These are phyloP conservation scores for Clonostachys solani DNA, from an alignment of 2,329 filamentous ascomycete genomes.

Conservation along the genomic window DNA sequence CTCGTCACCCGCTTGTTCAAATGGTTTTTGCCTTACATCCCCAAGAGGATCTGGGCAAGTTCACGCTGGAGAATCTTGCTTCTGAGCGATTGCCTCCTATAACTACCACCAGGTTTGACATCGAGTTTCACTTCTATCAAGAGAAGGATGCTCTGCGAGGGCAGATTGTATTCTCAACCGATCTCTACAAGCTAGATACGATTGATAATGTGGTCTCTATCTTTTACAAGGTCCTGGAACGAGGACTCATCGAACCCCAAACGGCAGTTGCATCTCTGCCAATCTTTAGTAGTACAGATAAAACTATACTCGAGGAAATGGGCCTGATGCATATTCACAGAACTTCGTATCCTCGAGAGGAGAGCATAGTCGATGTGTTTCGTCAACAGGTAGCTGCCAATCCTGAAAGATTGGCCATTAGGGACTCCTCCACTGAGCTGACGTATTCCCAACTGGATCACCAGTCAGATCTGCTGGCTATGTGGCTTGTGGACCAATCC, in stretches of 20 bases:
- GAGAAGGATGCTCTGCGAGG: slow-evolving; percentile 4
- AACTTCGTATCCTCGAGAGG: slow-evolving; percentile 7
- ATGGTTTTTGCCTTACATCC: slow-evolving; percentile 6
- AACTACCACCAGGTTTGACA: slow-evolving; percentile 8
- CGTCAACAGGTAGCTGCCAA: slow-evolving; percentile 5
- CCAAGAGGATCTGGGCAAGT: slow-evolving; percentile 1
- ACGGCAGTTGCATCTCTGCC: background rate
- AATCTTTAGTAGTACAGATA: background rate
- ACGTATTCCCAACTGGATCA: slow-evolving; percentile 14
- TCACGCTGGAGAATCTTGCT: slow-evolving; percentile 5
- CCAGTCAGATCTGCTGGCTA: slow-evolving; percentile 8
- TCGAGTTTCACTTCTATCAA: slow-evolving; percentile 14
- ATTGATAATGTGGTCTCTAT: slow-evolving; percentile 9
- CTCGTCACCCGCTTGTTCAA: slow-evolving; percentile 5
- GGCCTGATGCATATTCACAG: slow-evolving; percentile 1
- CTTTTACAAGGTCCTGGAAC: slow-evolving; percentile 8
- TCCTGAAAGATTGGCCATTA: slow-evolving; percentile 8
- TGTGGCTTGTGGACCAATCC: slow-evolving; percentile 6
- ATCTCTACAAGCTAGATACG: slow-evolving; percentile 8
- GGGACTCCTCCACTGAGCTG: slow-evolving; percentile 6
- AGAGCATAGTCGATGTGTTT: slow-evolving; percentile 14
- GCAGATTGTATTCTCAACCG: slow-evolving; percentile 6
- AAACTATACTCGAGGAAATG: background rate
- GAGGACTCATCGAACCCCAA: slow-evolving; percentile 4
- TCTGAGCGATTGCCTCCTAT: background rate